Evolutionary conservation across 2,329 filamentous ascomycete genomes (phyloP), one percentile per base, ranked within the genome.

Genomic region (Epichloe sibirici): DNA sequence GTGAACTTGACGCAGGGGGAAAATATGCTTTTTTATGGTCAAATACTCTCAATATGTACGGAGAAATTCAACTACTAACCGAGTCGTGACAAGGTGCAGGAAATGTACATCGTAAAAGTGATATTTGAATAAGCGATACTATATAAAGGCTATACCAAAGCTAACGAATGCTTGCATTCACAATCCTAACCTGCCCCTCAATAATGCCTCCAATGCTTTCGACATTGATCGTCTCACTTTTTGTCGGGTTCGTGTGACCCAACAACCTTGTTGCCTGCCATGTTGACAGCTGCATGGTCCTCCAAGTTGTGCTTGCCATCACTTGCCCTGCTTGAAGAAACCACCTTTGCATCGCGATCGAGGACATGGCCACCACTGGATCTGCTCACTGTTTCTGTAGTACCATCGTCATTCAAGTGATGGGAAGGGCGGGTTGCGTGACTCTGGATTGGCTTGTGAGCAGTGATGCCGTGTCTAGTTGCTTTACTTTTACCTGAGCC

Each of bases 391-490:
- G 52, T 44, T 8, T 12, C 21, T 5, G 23, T 21, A 6, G 49
- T 40, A 15, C 37, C 50, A 31, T 56, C 52, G n/a, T 56, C 54
- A 5, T 23, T 47, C 39, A 56, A 44, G 9, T 13, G 35, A 42
- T 59, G 55, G 4, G 44, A 13, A 11, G 51, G 11, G 11, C 34
- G 40, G 5, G 40, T 28, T 12, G 17, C 31, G 11, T 12, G 45
- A 7, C 43, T 50, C 5, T 35, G 23, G 9, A 46, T 28, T 17
- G 44, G 13, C 23, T 51, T 48, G 35, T 56, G 49, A 17, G 51
- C 45, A 11, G 50, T 40, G 15, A 59, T 53, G 31, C 12, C 40
- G 39, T 56, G 54, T 23, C 48, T 17, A 17, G 43, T 31, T 21
- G 37, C n/a, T 34, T 21, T 25, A 31, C 21, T 21, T 28, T 13